phyloP scores from a whole-genome alignment of 805 yeast species.

The Metschnikowia corniflorae region DNA sequence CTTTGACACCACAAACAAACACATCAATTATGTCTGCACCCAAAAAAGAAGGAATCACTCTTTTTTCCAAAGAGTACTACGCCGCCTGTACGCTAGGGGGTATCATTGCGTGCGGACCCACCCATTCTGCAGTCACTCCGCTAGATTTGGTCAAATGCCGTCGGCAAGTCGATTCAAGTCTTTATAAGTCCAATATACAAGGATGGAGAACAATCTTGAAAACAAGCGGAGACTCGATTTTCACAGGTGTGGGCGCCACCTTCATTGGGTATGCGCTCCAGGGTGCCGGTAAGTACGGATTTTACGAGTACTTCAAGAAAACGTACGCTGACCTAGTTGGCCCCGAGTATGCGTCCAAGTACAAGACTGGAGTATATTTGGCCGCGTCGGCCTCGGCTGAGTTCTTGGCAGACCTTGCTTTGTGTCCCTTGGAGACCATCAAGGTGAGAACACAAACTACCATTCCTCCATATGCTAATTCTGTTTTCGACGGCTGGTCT shows the following conservation, averaged over 20 bases:
- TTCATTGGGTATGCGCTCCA: slow-evolving; percentile 89
- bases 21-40: slow-evolving; percentile 14
- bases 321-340: slow-evolving; percentile 68
- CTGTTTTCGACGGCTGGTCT: slow-evolving; percentile 62
- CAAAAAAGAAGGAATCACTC: slow-evolving; percentile 36
- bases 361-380: slow-evolving; percentile 71
- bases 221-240: slow-evolving; percentile 76
- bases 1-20: no score
- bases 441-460: slow-evolving; percentile 94
- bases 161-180: slow-evolving; percentile 73
- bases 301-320: slow-evolving; percentile 88
- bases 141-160: slow-evolving; percentile 92
- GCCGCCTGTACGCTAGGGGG: slow-evolving; percentile 77
- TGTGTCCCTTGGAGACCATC: slow-evolving; percentile 94
- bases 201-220: slow-evolving; percentile 78
- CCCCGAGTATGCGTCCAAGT: slow-evolving; percentile 53
- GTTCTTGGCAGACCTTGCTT: slow-evolving; percentile 81
- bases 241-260: slow-evolving; percentile 91
- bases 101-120: slow-evolving; percentile 90
- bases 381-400: slow-evolving; percentile 93
- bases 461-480: slow-evolving; percentile 74
- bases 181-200: slow-evolving; percentile 73
- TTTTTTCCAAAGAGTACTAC: slow-evolving; percentile 62
- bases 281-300: slow-evolving; percentile 97
- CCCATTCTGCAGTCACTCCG: slow-evolving; percentile 91